Conservation (phyloP, 192 early-diverging fungal species). For the Lobosporangium transversale region DNA sequence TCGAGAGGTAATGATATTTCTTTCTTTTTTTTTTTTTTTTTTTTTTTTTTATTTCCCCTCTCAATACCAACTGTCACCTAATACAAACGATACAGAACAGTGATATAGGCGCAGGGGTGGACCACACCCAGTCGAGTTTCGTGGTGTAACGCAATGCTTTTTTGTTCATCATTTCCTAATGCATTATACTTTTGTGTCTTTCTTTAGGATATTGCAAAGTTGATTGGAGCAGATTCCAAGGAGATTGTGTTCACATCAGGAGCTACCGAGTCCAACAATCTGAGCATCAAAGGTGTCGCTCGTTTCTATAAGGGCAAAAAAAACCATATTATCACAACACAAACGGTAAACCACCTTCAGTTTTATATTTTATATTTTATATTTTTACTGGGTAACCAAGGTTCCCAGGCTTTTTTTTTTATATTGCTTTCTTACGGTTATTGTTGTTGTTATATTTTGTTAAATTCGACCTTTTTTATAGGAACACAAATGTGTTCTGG, state of each 20-base stretch:
- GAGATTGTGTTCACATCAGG: conserved; percentile 97
- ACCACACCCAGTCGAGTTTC: too few relatives aligned
- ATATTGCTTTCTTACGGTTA: not conserved
- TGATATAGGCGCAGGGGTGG: too few relatives aligned
- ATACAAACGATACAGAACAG: too few relatives aligned
- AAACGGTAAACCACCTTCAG: conserved; percentile 66
- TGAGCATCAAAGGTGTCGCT: conserved; percentile 93
- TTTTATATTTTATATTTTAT: not conserved
- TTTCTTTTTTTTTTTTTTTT: too few relatives aligned
- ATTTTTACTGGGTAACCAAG: not conserved
- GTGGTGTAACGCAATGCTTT: too few relatives aligned
- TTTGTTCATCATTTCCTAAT: too few relatives aligned
- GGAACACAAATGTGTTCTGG: conserved; percentile 99
- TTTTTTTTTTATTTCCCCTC: too few relatives aligned
- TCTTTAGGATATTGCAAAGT: conserved; percentile 78
- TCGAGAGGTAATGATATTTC: conserved; percentile 86
- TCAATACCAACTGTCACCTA: too few relatives aligned
- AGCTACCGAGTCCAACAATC: conserved; percentile 97
- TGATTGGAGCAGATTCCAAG: conserved; percentile 95
- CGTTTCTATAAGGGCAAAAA: conserved; percentile 94
- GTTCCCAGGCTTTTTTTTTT: too few relatives aligned
- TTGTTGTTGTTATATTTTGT: conserved; percentile 2
- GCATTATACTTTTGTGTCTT: conserved; percentile 4
- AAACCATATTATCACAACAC: conserved; percentile 96
- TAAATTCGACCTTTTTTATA: conserved; percentile 37